Evolutionary conservation across 2,329 filamentous ascomycete species (phyloP).

Genomic region (Lasiodiplodia citricola): DNA sequence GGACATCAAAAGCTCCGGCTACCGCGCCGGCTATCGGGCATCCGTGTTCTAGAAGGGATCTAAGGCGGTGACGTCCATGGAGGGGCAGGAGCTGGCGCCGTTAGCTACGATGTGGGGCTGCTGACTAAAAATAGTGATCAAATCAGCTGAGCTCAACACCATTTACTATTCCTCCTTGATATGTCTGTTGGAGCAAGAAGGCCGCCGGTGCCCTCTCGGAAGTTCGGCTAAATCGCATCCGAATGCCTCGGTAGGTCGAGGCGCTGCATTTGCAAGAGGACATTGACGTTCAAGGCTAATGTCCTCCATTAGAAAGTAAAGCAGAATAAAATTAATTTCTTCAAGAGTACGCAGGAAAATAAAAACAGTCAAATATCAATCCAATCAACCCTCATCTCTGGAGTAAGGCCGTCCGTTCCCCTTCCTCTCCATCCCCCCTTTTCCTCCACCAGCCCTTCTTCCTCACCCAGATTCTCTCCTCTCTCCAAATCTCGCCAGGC

Average conservation of each 20-base stretch:
- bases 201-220: not conserved
- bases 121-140: not conserved
- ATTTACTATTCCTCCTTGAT: not conserved
- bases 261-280: not conserved
- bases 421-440: conserved; percentile 33
- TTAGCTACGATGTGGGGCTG: not conserved
- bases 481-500: conserved; percentile 7
- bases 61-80: conserved; percentile 11
- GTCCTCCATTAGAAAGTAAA: too few species aligned
- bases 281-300: not conserved
- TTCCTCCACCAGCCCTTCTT: conserved; percentile 32
- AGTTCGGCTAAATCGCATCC: not conserved
- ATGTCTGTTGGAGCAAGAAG: not conserved
- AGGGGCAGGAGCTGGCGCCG: conserved; percentile 8
- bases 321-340: not conserved
- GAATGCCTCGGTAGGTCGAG: not conserved
- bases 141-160: conserved; percentile 6
- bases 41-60: not conserved
- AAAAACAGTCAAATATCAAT: not conserved
- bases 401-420: conserved; percentile 34
- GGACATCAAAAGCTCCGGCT: not conserved
- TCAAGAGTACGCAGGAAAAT: not conserved
- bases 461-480: conserved; percentile 30
- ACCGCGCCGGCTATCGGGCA: not conserved
- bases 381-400: not conserved